phyloP scores from a whole-genome alignment of 2,329 filamentous ascomycete species.

The Neospermospora avenae region DNA sequence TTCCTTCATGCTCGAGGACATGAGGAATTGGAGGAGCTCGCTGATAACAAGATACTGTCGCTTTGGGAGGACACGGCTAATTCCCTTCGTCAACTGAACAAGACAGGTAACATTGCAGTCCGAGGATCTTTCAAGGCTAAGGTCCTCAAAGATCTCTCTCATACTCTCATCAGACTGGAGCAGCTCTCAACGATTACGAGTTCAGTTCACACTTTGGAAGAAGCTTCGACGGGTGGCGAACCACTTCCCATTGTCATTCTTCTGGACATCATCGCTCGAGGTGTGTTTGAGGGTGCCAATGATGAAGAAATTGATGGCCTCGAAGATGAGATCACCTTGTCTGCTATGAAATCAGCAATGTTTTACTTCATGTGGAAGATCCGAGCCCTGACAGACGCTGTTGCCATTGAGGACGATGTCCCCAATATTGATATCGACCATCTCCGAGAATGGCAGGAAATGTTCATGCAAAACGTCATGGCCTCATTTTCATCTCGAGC shows the following conservation, averaged over 20 bases:
- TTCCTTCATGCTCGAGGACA: constrained; percentile 82
- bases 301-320: constrained; percentile 70
- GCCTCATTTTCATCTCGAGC: constrained; percentile 64
- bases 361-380: constrained; percentile 98
- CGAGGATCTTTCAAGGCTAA: constrained; percentile 66
- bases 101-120: constrained; percentile 66
- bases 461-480: constrained; percentile 61
- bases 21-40: constrained; percentile 83
- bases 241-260: constrained; percentile 64
- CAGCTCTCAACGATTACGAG: constrained; percentile 79
- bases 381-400: constrained; percentile 52
- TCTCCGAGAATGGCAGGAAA: constrained; percentile 52
- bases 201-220: constrained; percentile 74
- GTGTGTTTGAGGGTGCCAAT: constrained; percentile 59
- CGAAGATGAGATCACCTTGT: constrained; percentile 75
- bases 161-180: constrained; percentile 73
- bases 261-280: constrained; percentile 69
- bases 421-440: constrained; percentile 57
- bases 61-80: constrained; percentile 84
- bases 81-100: constrained; percentile 60
- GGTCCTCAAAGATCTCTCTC: constrained; percentile 66
- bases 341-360: constrained; percentile 71
- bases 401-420: constrained; percentile 54
- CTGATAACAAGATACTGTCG: constrained; percentile 73
- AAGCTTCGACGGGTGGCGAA: constrained; percentile 51